Evolutionary conservation across 2,329 filamentous ascomycete genomes (phyloP).

Genomic region (Fusarium mangiferae): DNA sequence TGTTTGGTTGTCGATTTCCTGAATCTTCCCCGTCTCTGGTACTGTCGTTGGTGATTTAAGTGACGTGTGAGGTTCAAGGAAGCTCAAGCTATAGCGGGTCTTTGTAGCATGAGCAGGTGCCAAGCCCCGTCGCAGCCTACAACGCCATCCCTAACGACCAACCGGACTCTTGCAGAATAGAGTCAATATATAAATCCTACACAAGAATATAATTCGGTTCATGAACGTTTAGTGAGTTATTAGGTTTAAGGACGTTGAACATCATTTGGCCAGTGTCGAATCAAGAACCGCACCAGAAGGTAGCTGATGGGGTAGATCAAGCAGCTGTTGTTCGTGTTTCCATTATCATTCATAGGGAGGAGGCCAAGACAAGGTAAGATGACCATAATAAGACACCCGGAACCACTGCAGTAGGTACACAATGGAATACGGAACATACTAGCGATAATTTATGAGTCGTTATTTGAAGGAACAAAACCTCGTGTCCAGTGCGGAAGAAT

Average conservation of each 20-base stretch:
- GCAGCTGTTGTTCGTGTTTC: too few relatives aligned
- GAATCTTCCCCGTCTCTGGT: background rate
- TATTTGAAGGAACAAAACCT: background rate
- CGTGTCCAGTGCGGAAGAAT: background rate
- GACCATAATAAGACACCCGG: background rate
- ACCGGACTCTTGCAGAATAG: background rate
- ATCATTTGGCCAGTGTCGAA: background rate
- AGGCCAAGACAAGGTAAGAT: background rate
- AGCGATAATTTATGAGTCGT: background rate
- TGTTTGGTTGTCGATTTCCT: constrained; percentile 11
- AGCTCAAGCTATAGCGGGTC: constrained; percentile 32
- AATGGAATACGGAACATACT: background rate
- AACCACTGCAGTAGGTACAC: accelerated
- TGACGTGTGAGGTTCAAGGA: constrained; percentile 44
- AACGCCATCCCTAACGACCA: background rate
- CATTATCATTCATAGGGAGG: background rate
- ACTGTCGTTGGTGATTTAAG: constrained; percentile 35
- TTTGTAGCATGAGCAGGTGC: constrained; percentile 41
- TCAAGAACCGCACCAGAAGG: background rate
- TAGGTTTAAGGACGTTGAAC: background rate
- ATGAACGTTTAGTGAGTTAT: too few relatives aligned
- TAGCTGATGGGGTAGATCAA: background rate
- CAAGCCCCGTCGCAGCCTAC: constrained; percentile 41
- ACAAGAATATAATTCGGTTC: background rate
- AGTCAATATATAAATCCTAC: background rate